Conservation (phyloP, 1,139 yeast species). For the Hansenula sp. region DNA sequence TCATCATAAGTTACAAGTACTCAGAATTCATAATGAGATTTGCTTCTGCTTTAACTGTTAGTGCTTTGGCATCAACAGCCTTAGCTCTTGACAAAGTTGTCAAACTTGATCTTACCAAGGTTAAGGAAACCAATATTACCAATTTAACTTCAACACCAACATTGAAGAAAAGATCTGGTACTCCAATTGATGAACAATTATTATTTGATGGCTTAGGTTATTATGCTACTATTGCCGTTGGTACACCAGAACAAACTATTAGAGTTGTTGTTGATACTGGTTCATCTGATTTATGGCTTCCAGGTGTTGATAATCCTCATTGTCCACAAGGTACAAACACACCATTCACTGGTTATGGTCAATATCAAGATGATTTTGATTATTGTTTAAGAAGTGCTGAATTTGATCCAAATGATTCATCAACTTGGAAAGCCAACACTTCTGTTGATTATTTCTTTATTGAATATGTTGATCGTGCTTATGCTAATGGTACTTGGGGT, state of each 20-base stretch:
- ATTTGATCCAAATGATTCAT: not conserved
- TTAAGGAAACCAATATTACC: no score
- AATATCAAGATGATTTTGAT: not conserved
- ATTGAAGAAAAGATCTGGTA: no score
- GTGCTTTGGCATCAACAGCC: no score
- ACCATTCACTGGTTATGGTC: conserved; percentile 1
- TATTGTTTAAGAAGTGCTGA: not conserved
- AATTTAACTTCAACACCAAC: no score
- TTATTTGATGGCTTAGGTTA: conserved; percentile 4
- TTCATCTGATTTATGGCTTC: conserved; percentile 68
- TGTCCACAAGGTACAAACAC: conserved; percentile 4
- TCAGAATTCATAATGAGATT: no score
- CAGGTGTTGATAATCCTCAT: conserved; percentile 21
- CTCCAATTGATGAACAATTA: no score
- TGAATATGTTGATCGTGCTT: not conserved
- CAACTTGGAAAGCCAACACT: not conserved
- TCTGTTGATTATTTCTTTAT: not conserved
- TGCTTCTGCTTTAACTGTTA: no score
- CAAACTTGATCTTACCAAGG: no score
- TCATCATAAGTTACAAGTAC: no score
- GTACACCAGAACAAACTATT: conserved; percentile 48
- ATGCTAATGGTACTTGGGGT: not conserved
- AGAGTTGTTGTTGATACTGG: conserved; percentile 65
- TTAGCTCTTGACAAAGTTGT: no score
- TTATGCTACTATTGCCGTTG: conserved; percentile 26